Evolutionary conservation across 192 early-diverging fungal genomes (phyloP), one percentile per base, ranked within the genome.

Genomic region (Backusella mclennaniae): DNA sequence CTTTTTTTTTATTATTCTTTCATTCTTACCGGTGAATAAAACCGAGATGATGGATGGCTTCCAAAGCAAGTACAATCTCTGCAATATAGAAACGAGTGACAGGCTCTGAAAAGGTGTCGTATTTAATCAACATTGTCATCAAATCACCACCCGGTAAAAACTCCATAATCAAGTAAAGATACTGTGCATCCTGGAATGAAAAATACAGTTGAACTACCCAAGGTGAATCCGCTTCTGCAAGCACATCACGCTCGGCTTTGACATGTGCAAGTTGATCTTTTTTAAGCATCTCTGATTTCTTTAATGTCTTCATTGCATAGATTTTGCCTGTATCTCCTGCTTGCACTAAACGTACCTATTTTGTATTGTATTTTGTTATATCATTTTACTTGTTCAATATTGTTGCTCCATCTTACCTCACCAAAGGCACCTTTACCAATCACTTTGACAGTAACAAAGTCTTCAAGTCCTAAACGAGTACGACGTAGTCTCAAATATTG

Each of bases 381-480:
- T 17, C 1, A 17, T 3, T 17, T 15, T 44, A 15, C 15, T 44
- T 39, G 11, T 7, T 39, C 11, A 8, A 11, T 11, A 0, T n/a
- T 49, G 46, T 49, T 49, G 42, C 12, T 4, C 12, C 14, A 49
- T n/a, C 14, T 36, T 78, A 91, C 93, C 80, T 99, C 98, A 67
- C 98, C 98, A 88, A 98, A 99, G 3, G 97, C 98, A 39, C 98
- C 98, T 63, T 96, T 96, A 0, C 98, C 98, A 83, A 99, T 99
- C 15, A 99, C 97, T 84, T 96, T 95, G 76, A 99, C 89, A 19
- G 98, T 99, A 35, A 87, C 80, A 83, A 99, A 99, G 85, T 99
- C 98, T 46, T 91, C 90, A 6, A 97, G 89, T 23, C 95, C 93
- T 53, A 99, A 81, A 74, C 93, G 90, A 41, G 95, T 95, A 52